Base-by-base conservation (phyloP, 2,329 filamentous ascomycete species). In the Blastomyces emzantsi region DNA sequence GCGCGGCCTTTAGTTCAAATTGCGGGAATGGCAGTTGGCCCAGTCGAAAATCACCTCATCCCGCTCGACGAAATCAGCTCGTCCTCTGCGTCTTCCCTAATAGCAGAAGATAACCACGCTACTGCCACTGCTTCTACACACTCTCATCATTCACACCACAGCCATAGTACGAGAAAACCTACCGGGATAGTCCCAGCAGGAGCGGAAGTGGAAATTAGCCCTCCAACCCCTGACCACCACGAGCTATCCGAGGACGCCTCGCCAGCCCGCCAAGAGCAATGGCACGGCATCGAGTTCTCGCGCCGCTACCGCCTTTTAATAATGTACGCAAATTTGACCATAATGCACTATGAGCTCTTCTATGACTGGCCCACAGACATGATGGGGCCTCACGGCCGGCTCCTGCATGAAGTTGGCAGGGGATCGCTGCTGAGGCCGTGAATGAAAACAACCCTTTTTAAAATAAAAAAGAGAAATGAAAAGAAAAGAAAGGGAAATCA, bases 281-380 rank as follows among this genome's bases (percentile, higher is more conserved):
- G 78, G 75, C 74, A 75, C 51, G 74, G 76, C 17, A 72, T 70
- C 60, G 75, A 77, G 54, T 72, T 73, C 25, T 79, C 75, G 19
- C 77, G 79, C 25, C 74, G 75, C 55, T 81, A 81, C 66, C 72
- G 85, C 36, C 66, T 88, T 25, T 71, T 88, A 66, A 73, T 88
- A 69, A 79, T 80, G 64, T 87, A 82, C 70, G 73, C 72, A 19
- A 82, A 87, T 70, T 79, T 84, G 66, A 81, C 80, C 0, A 75
- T 87, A 8, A 71, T 86, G 73, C 83, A 79, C 64, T 88, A 86
- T 73, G 85, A 87, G 74, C 76, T 87, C 45, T 79, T 74, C 73
- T 77, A 78, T 59, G 72, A 75, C 28, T 77, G 75, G 76, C 72
- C 70, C 28, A 63, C 36, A 36, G 66, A 33, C 57, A 62, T 39